Percentiles rank a stretch among this genome's conserved stretches.
Conservation (phyloP, 169 alveolate species). For the Plasmodium gaboni region DNA sequence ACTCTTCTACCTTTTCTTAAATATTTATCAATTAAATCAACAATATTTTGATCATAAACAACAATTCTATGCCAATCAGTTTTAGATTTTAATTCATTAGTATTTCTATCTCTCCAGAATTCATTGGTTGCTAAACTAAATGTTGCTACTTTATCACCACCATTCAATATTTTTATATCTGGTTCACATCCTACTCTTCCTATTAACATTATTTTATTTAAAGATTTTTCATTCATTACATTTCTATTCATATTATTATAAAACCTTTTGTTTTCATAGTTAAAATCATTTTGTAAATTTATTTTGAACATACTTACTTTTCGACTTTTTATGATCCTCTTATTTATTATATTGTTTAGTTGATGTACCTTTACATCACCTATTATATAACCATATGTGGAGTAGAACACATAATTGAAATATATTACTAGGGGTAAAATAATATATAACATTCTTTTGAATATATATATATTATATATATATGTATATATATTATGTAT, state of each 20-base stretch:
- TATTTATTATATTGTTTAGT: not conserved
- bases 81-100: slow-evolving; percentile 44
- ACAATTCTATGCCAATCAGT: slow-evolving; percentile 80
- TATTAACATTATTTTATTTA: slow-evolving; percentile 63
- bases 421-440: not conserved
- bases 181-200: slow-evolving; percentile 80
- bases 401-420: not conserved
- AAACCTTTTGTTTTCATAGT: slow-evolving; percentile 29
- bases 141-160: slow-evolving; percentile 79
- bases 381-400: slow-evolving; percentile 26
- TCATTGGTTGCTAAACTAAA: slow-evolving; percentile 78
- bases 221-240: slow-evolving; percentile 41
- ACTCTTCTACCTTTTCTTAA: slow-evolving; percentile 78
- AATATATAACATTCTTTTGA: too few species aligned
- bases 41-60: slow-evolving; percentile 73
- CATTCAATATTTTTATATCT: slow-evolving; percentile 74
- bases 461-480: too few species aligned
- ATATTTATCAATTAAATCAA: slow-evolving; percentile 76
- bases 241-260: slow-evolving; percentile 20
- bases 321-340: slow-evolving; percentile 6
- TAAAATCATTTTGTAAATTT: slow-evolving; percentile 35
- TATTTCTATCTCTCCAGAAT: slow-evolving; percentile 78
- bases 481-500: too few species aligned
- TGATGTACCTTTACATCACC: slow-evolving; percentile 15
- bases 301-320: slow-evolving; percentile 13